A percentile compares a stretch with the other conserved stretches of the same genome.
phyloP scores from a whole-genome alignment of 73 alveolate genomes.

The Symbiodinium pilosum region DNA sequence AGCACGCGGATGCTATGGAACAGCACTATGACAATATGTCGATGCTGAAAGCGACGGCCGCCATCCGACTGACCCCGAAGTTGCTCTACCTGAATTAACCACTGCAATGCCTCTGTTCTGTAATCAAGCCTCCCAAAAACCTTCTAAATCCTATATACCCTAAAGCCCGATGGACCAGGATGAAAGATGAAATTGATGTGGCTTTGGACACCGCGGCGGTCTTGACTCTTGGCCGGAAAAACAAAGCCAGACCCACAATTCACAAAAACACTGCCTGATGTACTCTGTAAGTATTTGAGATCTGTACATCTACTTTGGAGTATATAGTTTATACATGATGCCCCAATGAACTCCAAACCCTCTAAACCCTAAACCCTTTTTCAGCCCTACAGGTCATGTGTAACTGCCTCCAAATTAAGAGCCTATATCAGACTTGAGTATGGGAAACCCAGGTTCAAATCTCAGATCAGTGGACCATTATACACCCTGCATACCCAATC shows the following conservation, averaged over 20 bases:
- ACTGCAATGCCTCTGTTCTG: background rate
- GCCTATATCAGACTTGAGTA: background rate
- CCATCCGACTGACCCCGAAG: background rate
- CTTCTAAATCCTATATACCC: background rate
- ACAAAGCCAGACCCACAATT: background rate
- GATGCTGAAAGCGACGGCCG: background rate
- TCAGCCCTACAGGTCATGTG: too few relatives aligned
- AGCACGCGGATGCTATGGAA: background rate
- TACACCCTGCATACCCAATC: too few relatives aligned
- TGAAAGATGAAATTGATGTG: background rate
- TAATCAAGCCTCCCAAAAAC: background rate
- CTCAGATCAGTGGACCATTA: background rate
- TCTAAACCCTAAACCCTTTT: too few relatives aligned
- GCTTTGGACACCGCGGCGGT: background rate
- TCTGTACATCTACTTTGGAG: too few relatives aligned
- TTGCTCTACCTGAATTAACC: background rate
- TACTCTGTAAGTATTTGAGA: too few relatives aligned
- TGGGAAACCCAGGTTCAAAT: background rate
- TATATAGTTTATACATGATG: too few relatives aligned
- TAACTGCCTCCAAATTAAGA: too few relatives aligned
- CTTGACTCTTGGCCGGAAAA: background rate
- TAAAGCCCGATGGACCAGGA: background rate
- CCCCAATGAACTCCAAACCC: too few relatives aligned
- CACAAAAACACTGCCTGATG: too few relatives aligned
- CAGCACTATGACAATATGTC: background rate